These are phyloP conservation scores for Trypanosoma lewisi DNA, from an alignment of 208 protist genomes.

Conservation along the genomic window DNA sequence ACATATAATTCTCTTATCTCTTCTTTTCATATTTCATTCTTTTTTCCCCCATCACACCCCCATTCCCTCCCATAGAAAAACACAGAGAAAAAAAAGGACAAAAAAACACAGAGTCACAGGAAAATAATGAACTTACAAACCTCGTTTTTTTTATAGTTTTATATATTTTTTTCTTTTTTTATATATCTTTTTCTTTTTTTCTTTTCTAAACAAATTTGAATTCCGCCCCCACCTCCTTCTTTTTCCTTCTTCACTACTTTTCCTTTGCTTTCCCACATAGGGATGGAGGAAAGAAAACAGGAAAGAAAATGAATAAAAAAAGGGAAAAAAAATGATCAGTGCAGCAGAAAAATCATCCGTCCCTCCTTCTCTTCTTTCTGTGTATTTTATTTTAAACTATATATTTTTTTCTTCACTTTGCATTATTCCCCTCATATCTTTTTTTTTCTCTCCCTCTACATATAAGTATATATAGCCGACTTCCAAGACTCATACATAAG, in stretches of 20 bases:
- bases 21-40: neutral
- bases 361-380: neutral
- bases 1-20: neutral
- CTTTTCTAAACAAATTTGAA: neutral
- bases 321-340: no score
- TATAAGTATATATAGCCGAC: neutral
- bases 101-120: neutral
- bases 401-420: neutral
- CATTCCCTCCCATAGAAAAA: neutral
- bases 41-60: neutral
- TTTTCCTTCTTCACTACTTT: neutral
- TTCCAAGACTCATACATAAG: neutral
- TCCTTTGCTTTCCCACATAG: neutral
- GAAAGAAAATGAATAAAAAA: no score
- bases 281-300: no score
- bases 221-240: neutral
- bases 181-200: neutral
- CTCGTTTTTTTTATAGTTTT: no score
- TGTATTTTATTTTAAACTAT: neutral
- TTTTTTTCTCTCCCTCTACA: neutral
- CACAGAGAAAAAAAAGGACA: neutral
- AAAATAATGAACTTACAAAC: neutral
- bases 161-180: neutral
- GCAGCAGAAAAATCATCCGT: no score
- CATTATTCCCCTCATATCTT: neutral